Evolutionary conservation across 2,329 filamentous ascomycete genomes (phyloP).

Genomic region (Xylaria multiplex): DNA sequence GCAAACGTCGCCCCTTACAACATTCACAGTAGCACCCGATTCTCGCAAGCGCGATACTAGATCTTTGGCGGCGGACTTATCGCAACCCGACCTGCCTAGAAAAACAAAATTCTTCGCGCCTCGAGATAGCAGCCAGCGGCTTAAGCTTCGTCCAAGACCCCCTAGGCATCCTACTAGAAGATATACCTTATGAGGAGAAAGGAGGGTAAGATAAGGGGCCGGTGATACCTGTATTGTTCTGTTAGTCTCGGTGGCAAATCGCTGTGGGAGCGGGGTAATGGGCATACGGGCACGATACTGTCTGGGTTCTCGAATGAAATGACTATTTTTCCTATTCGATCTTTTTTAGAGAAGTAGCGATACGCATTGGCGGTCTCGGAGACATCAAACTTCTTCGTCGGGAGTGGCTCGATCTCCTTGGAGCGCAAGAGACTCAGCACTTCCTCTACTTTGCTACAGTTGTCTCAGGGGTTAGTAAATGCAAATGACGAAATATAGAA

Average conservation of each 20-base stretch:
- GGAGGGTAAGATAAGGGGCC: too few species aligned
- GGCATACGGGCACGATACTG: neutral
- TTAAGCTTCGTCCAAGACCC: constrained; percentile 42
- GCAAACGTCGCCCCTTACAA: constrained; percentile 34
- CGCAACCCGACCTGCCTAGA: constrained; percentile 44
- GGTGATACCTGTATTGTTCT: too few species aligned
- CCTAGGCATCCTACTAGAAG: constrained; percentile 39
- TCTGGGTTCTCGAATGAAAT: constrained; percentile 16
- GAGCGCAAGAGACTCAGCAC: constrained; percentile 12
- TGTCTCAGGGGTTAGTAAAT: too few species aligned
- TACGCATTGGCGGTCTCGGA: constrained; percentile 14
- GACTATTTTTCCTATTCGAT: constrained; percentile 28
- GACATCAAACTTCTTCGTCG: constrained; percentile 17
- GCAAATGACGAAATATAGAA: too few species aligned
- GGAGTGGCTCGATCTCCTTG: constrained; percentile 1
- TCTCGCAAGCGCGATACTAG: too few species aligned
- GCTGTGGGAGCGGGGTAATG: too few species aligned
- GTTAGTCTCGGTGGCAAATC: too few species aligned
- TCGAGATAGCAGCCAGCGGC: constrained; percentile 43
- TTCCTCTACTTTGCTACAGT: neutral
- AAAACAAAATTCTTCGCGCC: constrained; percentile 48
- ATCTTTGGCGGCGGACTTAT: constrained; percentile 32
- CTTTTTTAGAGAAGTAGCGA: constrained; percentile 11
- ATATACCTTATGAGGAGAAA: constrained; percentile 24
- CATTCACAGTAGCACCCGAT: too few species aligned